These are phyloP conservation scores for Dendrocalamus latiflorus DNA, from an alignment of 202 grass and related monocot species.

Conservation along the genomic window DNA sequence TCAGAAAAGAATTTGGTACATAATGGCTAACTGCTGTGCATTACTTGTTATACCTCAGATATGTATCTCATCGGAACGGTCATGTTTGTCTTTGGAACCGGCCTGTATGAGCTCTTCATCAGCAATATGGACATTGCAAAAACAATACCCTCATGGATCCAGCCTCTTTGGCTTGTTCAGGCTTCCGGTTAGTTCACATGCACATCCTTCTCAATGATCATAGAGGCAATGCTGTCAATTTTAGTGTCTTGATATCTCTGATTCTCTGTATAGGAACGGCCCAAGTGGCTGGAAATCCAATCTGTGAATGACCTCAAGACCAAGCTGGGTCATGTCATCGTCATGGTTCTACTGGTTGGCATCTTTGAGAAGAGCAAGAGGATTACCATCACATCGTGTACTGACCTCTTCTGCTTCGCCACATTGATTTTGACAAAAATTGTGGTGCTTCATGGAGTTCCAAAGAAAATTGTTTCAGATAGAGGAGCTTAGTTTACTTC, in stretches of 20 bases:
- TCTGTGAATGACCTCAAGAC: slow-evolving; percentile 89
- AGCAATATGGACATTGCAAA: slow-evolving; percentile 70
- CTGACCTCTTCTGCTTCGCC: slow-evolving; percentile 73
- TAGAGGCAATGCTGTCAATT: neutral
- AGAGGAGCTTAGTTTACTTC: too few relatives aligned
- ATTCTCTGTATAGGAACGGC: slow-evolving; percentile 50
- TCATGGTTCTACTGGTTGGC: slow-evolving; percentile 76
- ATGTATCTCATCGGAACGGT: slow-evolving; percentile 79
- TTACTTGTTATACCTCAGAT: slow-evolving; percentile 46
- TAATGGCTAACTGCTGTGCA: neutral
- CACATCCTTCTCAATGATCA: neutral
- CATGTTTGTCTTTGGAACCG: slow-evolving; percentile 88
- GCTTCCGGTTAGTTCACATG: slow-evolving; percentile 50
- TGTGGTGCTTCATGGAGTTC: too few relatives aligned
- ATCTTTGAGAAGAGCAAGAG: slow-evolving; percentile 89
- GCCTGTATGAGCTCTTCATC: slow-evolving; percentile 90
- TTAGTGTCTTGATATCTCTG: neutral
- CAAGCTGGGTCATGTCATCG: slow-evolving; percentile 89
- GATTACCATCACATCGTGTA: slow-evolving; percentile 49
- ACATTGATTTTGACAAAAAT: slow-evolving; percentile 69
- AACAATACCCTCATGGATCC: too few relatives aligned
- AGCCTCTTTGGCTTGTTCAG: slow-evolving; percentile 77
- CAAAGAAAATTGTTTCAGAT: too few relatives aligned
- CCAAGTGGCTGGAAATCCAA: slow-evolving; percentile 74
- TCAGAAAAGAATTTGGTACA: neutral